phyloP scores from a whole-genome alignment of 805 yeast species.

The Saccharomycodes ludwigii region DNA sequence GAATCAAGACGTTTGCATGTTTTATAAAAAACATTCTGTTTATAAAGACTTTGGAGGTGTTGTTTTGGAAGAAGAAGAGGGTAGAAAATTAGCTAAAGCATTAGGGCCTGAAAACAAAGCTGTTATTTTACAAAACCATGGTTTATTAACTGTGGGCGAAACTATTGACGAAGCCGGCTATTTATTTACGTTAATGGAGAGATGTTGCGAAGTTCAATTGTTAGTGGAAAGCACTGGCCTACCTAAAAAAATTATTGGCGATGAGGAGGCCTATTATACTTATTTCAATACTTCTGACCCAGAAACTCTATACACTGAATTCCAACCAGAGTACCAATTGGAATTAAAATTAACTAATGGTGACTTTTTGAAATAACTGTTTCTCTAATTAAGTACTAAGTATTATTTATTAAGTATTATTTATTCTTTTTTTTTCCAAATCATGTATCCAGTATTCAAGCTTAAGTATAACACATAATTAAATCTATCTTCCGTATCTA shows the following conservation, averaged over 20 bases:
- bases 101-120: constrained; percentile 41
- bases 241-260: constrained; percentile 32
- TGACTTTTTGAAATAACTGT: constrained; percentile 12
- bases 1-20: constrained; percentile 61
- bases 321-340: constrained; percentile 51
- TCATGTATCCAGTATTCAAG: too few relatives aligned
- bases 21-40: constrained; percentile 54
- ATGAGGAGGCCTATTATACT: constrained; percentile 56
- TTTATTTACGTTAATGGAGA: constrained; percentile 48
- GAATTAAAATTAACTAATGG: constrained; percentile 22
- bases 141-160: constrained; percentile 54
- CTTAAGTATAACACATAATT: too few relatives aligned
- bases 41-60: constrained; percentile 66
- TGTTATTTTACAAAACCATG: constrained; percentile 56
- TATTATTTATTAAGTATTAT: too few relatives aligned
- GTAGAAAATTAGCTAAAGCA: constrained; percentile 45
- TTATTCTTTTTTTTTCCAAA: too few relatives aligned
- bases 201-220: constrained; percentile 49
- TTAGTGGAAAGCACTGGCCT: constrained; percentile 39
- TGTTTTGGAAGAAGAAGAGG: constrained; percentile 53
- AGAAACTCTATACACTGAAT: constrained; percentile 55
- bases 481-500: too few relatives aligned
- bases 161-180: constrained; percentile 67
- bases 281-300: constrained; percentile 46
- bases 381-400: too few relatives aligned